Conservation (phyloP, 2,329 filamentous ascomycete genomes). For the Cyphellophora europaea region DNA sequence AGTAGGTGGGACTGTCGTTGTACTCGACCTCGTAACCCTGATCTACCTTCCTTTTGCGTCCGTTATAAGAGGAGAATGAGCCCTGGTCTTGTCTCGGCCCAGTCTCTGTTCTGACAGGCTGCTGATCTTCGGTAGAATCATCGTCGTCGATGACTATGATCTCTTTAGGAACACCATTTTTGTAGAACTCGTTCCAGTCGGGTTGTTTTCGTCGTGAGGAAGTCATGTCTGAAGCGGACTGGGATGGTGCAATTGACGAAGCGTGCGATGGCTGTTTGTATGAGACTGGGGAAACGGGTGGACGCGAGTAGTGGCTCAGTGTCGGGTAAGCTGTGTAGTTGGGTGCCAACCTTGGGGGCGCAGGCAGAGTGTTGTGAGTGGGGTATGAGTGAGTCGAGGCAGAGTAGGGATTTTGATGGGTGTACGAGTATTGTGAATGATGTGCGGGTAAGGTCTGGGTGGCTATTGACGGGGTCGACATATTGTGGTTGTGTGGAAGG, state of each 20-base stretch:
- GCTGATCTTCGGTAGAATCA: conserved; percentile 30
- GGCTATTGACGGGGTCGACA: conserved; percentile 76
- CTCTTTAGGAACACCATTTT: conserved; percentile 73
- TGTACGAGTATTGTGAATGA: conserved; percentile 55
- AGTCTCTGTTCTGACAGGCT: conserved; percentile 3
- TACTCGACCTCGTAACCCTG: conserved; percentile 61
- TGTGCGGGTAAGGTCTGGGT: conserved; percentile 63
- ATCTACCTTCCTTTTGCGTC: conserved; percentile 64
- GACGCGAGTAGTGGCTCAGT: conserved; percentile 21
- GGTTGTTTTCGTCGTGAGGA: conserved; percentile 44
- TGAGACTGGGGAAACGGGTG: conserved; percentile 14
- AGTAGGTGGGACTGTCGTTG: conserved; percentile 61
- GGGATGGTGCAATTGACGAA: conserved; percentile 26
- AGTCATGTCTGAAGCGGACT: conserved; percentile 28
- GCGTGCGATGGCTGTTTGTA: conserved; percentile 29
- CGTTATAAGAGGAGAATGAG: conserved; percentile 21
- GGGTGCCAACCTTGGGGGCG: conserved; percentile 31
- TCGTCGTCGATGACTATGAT: conserved; percentile 74
- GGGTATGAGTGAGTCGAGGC: conserved; percentile 40
- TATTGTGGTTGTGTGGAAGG: no score
- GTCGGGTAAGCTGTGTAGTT: conserved; percentile 32
- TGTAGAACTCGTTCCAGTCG: conserved; percentile 74
- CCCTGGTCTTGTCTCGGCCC: conserved; percentile 9
- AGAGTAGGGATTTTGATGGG: conserved; percentile 48
- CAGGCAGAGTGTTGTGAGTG: conserved; percentile 33